These are phyloP conservation scores for Pezicula carpinea DNA, from an alignment of 2,329 filamentous ascomycete genomes.

Conservation along the genomic window DNA sequence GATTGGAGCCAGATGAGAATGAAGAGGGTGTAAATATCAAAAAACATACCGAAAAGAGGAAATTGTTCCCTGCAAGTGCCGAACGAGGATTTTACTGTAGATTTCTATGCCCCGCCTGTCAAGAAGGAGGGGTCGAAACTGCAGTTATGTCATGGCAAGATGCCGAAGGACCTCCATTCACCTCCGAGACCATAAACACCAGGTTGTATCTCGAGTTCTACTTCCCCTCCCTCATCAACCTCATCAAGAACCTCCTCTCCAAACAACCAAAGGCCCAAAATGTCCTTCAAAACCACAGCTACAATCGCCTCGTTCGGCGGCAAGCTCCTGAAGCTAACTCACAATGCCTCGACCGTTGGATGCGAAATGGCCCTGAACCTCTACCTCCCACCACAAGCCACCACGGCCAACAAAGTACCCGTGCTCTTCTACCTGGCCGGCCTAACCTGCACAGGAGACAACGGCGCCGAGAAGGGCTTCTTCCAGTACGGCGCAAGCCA, in stretches of 20 bases:
- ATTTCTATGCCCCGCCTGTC: too few relatives aligned
- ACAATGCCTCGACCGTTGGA: conserved; percentile 71
- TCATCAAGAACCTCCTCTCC: background rate
- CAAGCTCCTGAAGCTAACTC: conserved; percentile 89
- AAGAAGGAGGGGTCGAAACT: too few relatives aligned
- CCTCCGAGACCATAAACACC: too few relatives aligned
- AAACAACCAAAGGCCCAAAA: conserved; percentile 36
- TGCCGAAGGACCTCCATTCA: too few relatives aligned
- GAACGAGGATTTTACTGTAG: too few relatives aligned
- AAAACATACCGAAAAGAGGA: background rate
- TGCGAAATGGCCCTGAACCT: conserved; percentile 93
- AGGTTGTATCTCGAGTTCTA: too few relatives aligned
- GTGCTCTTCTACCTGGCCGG: conserved; percentile 92
- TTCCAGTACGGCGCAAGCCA: conserved; percentile 78
- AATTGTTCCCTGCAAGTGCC: too few relatives aligned
- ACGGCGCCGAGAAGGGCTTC: conserved; percentile 79
- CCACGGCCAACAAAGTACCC: conserved; percentile 59
- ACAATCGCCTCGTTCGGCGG: conserved; percentile 91
- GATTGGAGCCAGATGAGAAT: too few relatives aligned
- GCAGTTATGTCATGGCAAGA: too few relatives aligned
- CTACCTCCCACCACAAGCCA: conserved; percentile 75
- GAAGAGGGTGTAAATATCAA: background rate
- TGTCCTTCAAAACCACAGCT: conserved; percentile 85
- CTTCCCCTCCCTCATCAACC: background rate
- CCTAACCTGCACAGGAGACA: conserved; percentile 90